Base-by-base conservation (phyloP, 441 rosid genomes). In the Populus trichocarpa region DNA sequence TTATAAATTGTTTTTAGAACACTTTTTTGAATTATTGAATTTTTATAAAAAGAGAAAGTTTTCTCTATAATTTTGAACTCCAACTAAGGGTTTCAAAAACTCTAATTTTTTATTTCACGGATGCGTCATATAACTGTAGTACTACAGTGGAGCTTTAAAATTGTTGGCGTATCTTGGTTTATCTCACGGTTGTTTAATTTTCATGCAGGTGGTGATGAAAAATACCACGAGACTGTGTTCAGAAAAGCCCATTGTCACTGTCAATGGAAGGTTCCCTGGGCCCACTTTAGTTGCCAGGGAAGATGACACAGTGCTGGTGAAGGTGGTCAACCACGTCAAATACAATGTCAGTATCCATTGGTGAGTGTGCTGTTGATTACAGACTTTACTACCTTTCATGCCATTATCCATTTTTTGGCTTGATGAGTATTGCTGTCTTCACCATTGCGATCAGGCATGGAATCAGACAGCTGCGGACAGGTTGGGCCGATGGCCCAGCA, bases 401-500 rank as follows among this genome's bases (percentile, higher is more conserved):
- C 4, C 12, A 0, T 30, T 30, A 2, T n/a, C 11, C 10, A 8
- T 40, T 61, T 65, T 33, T 3, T 64, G 40, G 4, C n/a, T 14
- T 13, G 32, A 42, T 70, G 13, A 38, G 30, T 18, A n/a, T 30
- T 11, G 2, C n/a, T 30, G 46, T 72, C 75, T 20, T 81, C 25
- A 20, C 63, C 6, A 77, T 61, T 57, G 16, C 4, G 32, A 30
- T 7, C 79, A 95, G 97, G 98, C 98, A 95, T 76, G 99, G 99
- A 1, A 63, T 95, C 40, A 84, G 87, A 76, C 98, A 93, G 71
- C 40, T 92, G 16, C 83, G 97, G 68, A 91, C 95, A 0, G 94
- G 97, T 8, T 95, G 99, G 99, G 91, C 99, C 7, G 97, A 93
- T 77, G 98, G 98, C 22, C 98, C 98, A n/a, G n/a, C n/a, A n/a